Conservation (phyloP, 2,329 filamentous ascomycete species). For the Sarocladium brachiariae region DNA sequence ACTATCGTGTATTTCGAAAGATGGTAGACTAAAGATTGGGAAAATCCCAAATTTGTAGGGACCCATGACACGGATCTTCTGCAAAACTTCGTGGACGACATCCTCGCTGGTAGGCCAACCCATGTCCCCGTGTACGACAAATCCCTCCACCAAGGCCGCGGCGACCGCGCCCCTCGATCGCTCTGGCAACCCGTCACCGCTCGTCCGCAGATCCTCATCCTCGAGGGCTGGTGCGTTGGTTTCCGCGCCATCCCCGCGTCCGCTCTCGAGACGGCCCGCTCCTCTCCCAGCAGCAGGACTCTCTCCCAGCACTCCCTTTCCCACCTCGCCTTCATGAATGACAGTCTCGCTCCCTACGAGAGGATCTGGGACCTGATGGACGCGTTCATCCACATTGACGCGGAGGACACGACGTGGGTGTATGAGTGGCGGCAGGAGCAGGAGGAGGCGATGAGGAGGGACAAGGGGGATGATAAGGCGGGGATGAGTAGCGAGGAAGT, state of each 20-base stretch:
- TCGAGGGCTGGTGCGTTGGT: slow-evolving; percentile 89
- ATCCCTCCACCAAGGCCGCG: slow-evolving; percentile 65
- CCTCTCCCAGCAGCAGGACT: slow-evolving; percentile 42
- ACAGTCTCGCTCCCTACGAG: slow-evolving; percentile 39
- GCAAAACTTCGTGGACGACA: slow-evolving; percentile 50
- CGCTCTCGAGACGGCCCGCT: slow-evolving; percentile 46
- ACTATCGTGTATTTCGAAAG: too few species aligned
- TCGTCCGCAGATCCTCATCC: slow-evolving; percentile 56
- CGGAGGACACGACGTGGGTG: slow-evolving; percentile 65
- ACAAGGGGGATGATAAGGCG: slow-evolving; percentile 47
- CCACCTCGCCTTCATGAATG: slow-evolving; percentile 45
- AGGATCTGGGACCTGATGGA: slow-evolving; percentile 42
- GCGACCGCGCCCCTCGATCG: slow-evolving; percentile 60
- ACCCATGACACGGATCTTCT: slow-evolving; percentile 71
- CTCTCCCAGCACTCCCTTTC: slow-evolving; percentile 40
- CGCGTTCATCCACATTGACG: slow-evolving; percentile 56
- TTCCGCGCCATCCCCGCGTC: slow-evolving; percentile 57
- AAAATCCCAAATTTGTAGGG: too few species aligned
- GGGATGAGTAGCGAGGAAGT: slow-evolving; percentile 84
- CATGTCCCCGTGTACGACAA: slow-evolving; percentile 76
- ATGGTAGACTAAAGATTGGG: too few species aligned
- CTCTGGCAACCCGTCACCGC: slow-evolving; percentile 54
- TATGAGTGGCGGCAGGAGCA: slow-evolving; percentile 82
- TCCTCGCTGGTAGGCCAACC: slow-evolving; percentile 46
- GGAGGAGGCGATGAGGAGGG: slow-evolving; percentile 60